These are phyloP conservation scores for Dicorynia guianensis DNA, from an alignment of 306 rosid species.

Conservation along the genomic window DNA sequence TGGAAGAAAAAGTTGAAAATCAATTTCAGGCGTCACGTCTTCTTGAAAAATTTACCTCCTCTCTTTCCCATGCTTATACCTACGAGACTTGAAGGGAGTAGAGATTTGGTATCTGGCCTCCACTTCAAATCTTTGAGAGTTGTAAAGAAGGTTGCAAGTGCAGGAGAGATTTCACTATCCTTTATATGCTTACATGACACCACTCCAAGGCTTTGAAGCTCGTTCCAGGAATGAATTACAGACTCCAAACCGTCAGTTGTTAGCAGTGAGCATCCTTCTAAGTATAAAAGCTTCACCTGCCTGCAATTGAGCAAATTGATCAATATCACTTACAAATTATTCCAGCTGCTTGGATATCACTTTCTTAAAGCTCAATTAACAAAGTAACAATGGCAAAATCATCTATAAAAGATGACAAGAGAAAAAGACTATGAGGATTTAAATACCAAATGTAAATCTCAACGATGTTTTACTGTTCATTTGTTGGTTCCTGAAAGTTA, in stretches of 20 bases:
- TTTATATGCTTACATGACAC: constrained; percentile 85
- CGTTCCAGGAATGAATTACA: constrained; percentile 77
- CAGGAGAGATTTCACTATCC: constrained; percentile 72
- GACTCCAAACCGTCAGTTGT: constrained; percentile 82
- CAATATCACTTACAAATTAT: constrained; percentile 1
- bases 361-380: constrained; percentile 4
- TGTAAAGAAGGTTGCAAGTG: constrained; percentile 73
- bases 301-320: constrained; percentile 48
- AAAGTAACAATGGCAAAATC: constrained; percentile 12
- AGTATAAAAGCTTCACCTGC: constrained; percentile 67
- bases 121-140: constrained; percentile 80
- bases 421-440: neutral
- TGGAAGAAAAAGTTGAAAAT: neutral
- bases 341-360: constrained; percentile 10
- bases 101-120: constrained; percentile 90
- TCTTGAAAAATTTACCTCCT: constrained; percentile 87
- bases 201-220: constrained; percentile 80
- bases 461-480: neutral
- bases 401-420: constrained; percentile 15
- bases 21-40: constrained; percentile 51
- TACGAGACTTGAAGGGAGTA: constrained; percentile 61
- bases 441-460: constrained; percentile 16
- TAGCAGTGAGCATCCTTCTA: constrained; percentile 89
- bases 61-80: constrained; percentile 79
- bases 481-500: neutral